Evolutionary conservation across 768 basidiomycete species (phyloP), one percentile per base, ranked within the genome.

Genomic region (Kwoniella sp.): DNA sequence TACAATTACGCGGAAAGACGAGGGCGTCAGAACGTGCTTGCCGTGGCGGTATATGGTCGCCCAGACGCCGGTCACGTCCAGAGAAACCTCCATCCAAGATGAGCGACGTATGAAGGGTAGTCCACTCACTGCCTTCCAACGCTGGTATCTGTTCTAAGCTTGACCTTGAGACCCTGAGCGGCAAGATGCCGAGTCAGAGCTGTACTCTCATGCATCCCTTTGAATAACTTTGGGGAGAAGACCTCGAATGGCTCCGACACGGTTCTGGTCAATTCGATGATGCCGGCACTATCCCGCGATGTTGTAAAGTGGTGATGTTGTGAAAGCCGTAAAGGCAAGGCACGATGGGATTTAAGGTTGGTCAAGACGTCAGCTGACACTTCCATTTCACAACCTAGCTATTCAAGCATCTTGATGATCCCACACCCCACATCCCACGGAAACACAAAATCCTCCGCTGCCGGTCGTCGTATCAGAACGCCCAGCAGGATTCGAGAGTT

Each of bases 201-300:
- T 6, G 80, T 81, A 26, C 74, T 76, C 44, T 73, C 77, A 15
- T 70, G 69, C 80, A 81, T 81, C 8, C 80, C 80, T 19, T 69
- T 77, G 68, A 80, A 81, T 15, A 76, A 65, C 58, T 81, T 81
- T 10, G 80, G 80, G 21, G 79, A 80, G 58, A 76, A 80, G 25
- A 81, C 80, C 56, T 80, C 79, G 55, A 81, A 81, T n/a, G 68
- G 51, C 3, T 79, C 78, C 1, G 79, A 72, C 2, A 78, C 63
- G n/a, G 67, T 62, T 21, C 64, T 47, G 0, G 73, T 68, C 13
- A 77, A 51, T 65, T 77, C 71, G 13, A 52, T 25, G 17, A 76
- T 63, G 19, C 71, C 70, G 7, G 44, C 37, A 8, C 77, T 74
- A 30, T n/a, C n/a, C n/a, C n/a, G n/a, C n/a, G n/a, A n/a, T n/a